Evolutionary conservation across 2,329 filamentous ascomycete genomes (phyloP).

Genomic region (Fusarium ramigenum): DNA sequence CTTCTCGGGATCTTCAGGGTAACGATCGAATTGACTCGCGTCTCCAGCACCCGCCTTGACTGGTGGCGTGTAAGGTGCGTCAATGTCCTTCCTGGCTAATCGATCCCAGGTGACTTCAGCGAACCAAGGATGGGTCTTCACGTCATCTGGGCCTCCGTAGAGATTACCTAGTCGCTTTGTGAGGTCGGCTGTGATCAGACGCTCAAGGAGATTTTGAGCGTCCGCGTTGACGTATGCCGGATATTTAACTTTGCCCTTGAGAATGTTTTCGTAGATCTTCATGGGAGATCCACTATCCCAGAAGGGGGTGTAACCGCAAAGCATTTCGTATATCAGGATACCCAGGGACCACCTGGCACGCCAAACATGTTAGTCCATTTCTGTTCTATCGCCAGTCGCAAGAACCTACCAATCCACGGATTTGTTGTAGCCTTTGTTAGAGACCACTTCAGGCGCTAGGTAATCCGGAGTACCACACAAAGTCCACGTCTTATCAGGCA

Average conservation of each 20-base stretch:
- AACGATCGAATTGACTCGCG: conserved; percentile 97
- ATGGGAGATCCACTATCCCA: conserved; percentile 98
- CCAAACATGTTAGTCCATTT: conserved; percentile 10
- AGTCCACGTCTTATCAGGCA: conserved; percentile 99
- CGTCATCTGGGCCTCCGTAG: conserved; percentile 88
- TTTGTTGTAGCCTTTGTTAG: conserved; percentile 99
- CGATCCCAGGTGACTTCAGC: conserved; percentile 98
- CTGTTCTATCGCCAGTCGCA: neutral
- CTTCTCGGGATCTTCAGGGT: conserved; percentile 94
- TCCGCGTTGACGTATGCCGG: conserved; percentile 95
- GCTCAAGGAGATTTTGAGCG: conserved; percentile 90
- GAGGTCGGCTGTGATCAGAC: conserved; percentile 92
- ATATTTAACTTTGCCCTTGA: conserved; percentile 95
- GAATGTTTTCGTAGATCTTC: conserved; percentile 99
- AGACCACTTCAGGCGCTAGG: conserved; percentile 96
- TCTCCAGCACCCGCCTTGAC: conserved; percentile 94
- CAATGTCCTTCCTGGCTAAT: conserved; percentile 93
- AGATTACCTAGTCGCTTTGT: conserved; percentile 96
- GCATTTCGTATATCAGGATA: conserved; percentile 99
- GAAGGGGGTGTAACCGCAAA: conserved; percentile 98
- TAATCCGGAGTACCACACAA: conserved; percentile 98
- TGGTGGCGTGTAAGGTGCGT: conserved; percentile 96
- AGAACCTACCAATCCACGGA: conserved; percentile 93
- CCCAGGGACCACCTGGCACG: conserved; percentile 92
- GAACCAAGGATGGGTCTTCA: conserved; percentile 97